Base-by-base conservation (phyloP, 805 yeast species). In the Lipomyces sp. region DNA sequence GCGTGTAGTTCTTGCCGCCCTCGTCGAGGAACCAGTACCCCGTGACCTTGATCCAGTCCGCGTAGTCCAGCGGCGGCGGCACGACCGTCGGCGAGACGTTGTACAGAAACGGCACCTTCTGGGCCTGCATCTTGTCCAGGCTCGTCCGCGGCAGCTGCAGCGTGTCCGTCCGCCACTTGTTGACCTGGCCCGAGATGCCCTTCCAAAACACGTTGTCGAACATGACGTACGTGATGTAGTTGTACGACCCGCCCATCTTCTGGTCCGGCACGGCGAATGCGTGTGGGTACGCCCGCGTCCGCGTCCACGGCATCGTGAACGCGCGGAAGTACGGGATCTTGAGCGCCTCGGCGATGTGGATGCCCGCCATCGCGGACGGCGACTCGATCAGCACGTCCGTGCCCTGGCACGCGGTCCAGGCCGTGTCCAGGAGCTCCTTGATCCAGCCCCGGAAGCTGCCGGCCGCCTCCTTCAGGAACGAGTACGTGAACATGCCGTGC, bases 281-380 rank as follows among this genome's bases (percentile, higher is more conserved):
- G 72, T 91, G 97, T 1, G 97, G 97, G 65, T 91, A 91, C 0
- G 96, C 95, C 59, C 95, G 75, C 0, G 98, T 90, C 54, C 95
- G 71, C 0, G 97, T 87, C 98, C 98, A 91, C 0, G 98, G 98
- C 98, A 91, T 91, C 0, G 98, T 91, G 65, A 91, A 91, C 0
- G 97, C 97, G 61, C 97, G 75, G 72, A 86, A 85, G 65, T 91
- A 91, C 0, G 98, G 95, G 49, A 91, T 84, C 19, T 81, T 79
- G 51, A 91, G 68, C 0, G 95, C 95, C 66, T 91, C 98, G 2
- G 98, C 96, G 50, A 91, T 86, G 62, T 91, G 98, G 41, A 90
- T 79, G 8, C 98, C 98, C 14, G 85, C 90, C 90, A 91, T 89
- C 0, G 96, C 91, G 1, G 95, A 84, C 0, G 98, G 98, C n/a